Evolutionary conservation across 169 alveolate species (phyloP), one percentile per base, ranked within the genome.

Genomic region (Eimeria acervulina): DNA sequence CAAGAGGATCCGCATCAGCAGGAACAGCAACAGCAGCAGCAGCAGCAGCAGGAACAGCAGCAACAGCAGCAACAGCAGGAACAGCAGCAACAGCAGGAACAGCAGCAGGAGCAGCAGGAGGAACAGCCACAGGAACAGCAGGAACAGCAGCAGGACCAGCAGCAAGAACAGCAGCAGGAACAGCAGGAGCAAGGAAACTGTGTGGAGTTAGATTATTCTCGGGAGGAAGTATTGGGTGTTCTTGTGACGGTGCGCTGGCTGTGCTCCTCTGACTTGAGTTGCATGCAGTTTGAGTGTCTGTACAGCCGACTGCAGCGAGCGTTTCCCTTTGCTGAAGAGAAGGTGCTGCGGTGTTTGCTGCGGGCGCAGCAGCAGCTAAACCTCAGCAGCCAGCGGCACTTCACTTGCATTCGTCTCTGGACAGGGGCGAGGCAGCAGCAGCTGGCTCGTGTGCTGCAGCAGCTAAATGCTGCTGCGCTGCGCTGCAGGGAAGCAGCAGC

Each of bases 331-430:
- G 90, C 90, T n/a, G 90, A 44, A 17, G 44, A 12, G 40, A 51
- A 81, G 23, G 72, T 23, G 23, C 36, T 81, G 47, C 8, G 51
- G 47, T 61, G 12, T 19, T 28, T 81, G 5, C 19, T 44, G 47
- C 42, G 28, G 36, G 47, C 70, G 15, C 90, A 47, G 90, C 90
- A 51, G 66, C 90, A 81, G 70, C 90, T 47, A 28, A 81, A 38
- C 72, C 70, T 81, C 47, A 19, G 13, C 40, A 38, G 31, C n/a
- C 90, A 81, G 47, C 66, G 90, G 42, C 72, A 28, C 28, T 36
- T 81, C 2, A 81, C 90, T 13, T 81, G 72, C 44, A 47, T 44
- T 38, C 38, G 90, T 61, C 72, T 81, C 47, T 81, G 90, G 90
- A 51, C 17, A 23, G 40, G 13, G 1, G 47, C 44, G 1, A 61